Base-by-base conservation (phyloP, 202 grass and related monocot species). In the Panicum virgatum region DNA sequence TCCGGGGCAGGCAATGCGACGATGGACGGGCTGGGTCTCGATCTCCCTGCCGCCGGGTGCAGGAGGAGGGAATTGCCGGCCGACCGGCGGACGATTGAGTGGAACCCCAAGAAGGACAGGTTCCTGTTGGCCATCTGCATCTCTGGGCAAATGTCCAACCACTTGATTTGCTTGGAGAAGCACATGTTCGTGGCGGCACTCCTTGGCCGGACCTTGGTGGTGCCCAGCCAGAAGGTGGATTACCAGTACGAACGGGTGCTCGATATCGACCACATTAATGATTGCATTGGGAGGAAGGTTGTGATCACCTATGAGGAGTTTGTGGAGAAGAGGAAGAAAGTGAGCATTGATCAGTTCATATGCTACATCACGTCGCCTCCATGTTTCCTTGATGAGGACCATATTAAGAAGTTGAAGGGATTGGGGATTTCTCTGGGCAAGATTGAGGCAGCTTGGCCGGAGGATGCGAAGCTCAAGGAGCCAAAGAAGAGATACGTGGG, bases 101-200 rank as follows among this genome's bases (percentile, higher is more conserved):
- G 96, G 96, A 95, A 83, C 43, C 96, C 96, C 44, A 98, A 90
- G 87, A 98, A 95, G 12, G 80, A 93, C 62, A 51, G 80, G 1
- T 95, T 86, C 77, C 85, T 98, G 19, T 90, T 98, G 13, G 96
- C 89, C 42, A 87, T 98, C 78, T 98, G 96, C 42, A 16, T 93
- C 32, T 93, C 92, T 0, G 96, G 96, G 25, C 96, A 98, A 66
- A 98, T 98, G 96, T 98, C 96, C 37, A 98, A 98, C 88, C 96
- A 98, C 46, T 73, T 98, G 82, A 93, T 98, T 71, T 98, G 96
- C 85, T 78, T 98, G 78, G 96, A 98, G 88, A 98, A 98, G 82
- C 92, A 98, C 84, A 98, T 98, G 90, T 98, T 98, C 73, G 85
- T 98, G 12, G 90, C 96, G 0, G 96, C 96, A 1, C 75, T 98